These are phyloP conservation scores for Gnomoniopsis sp. DNA, from an alignment of 2,329 filamentous ascomycete genomes.

Conservation along the genomic window DNA sequence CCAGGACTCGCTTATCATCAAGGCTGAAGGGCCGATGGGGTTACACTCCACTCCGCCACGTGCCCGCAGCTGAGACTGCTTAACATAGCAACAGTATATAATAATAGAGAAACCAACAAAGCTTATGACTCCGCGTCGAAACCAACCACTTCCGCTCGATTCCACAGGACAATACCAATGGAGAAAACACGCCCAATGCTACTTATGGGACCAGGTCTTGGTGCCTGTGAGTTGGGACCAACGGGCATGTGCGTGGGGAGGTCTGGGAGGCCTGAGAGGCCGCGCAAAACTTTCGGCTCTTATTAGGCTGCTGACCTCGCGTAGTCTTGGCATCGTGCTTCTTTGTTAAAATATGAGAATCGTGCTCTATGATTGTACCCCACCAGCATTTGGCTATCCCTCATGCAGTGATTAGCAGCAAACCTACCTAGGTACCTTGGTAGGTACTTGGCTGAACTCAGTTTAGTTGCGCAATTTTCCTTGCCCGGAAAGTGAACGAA, in stretches of 20 bases:
- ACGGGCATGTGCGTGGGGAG: too few species aligned
- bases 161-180: not conserved
- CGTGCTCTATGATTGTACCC: not conserved
- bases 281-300: not conserved
- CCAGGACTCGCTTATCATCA: not conserved
- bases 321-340: not conserved
- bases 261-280: too few species aligned
- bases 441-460: too few species aligned
- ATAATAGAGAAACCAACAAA: not conserved
- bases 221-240: too few species aligned
- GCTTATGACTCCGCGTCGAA: not conserved
- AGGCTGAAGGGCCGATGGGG: not conserved
- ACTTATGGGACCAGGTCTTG: too few species aligned
- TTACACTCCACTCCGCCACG: not conserved
- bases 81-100: not conserved
- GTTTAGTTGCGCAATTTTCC: not conserved
- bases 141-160: not conserved
- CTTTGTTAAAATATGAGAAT: not conserved
- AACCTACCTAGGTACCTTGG: too few species aligned
- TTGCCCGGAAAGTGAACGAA: too few species aligned
- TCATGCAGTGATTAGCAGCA: not conserved
- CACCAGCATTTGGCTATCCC: not conserved
- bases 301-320: not conserved
- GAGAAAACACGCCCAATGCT: too few species aligned
- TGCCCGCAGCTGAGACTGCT: not conserved